Conservation (phyloP, 148 eudicot genomes). For the Silene latifolia region DNA sequence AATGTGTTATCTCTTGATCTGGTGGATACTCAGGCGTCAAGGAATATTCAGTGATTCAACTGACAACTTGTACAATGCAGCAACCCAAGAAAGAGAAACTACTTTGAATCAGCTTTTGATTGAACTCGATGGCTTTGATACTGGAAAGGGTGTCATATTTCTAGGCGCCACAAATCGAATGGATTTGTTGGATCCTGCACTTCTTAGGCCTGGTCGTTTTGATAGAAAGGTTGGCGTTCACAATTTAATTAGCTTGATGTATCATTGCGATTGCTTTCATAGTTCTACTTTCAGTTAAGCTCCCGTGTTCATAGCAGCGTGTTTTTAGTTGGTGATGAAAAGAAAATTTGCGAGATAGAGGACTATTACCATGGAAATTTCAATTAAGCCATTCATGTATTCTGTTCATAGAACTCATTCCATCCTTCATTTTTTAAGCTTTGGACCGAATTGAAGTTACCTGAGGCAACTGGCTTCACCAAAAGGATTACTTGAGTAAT, state of each 20-base stretch:
- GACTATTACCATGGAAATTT: not conserved
- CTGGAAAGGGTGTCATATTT: slow-evolving; percentile 95
- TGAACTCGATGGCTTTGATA: slow-evolving; percentile 95
- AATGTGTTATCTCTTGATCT: not conserved
- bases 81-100: slow-evolving; percentile 94
- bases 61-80: slow-evolving; percentile 62
- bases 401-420: not conserved
- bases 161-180: slow-evolving; percentile 90
- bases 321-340: not conserved
- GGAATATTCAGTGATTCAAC: slow-evolving; percentile 53
- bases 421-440: not conserved
- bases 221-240: slow-evolving; percentile 75
- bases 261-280: not conserved
- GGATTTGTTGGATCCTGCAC: slow-evolving; percentile 96
- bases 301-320: not conserved
- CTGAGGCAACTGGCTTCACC: not conserved
- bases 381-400: not conserved
- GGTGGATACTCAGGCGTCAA: slow-evolving; percentile 61
- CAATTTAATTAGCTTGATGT: not conserved
- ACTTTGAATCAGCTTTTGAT: slow-evolving; percentile 88
- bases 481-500: not conserved
- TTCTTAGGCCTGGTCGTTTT: slow-evolving; percentile 98
- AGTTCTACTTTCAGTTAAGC: not conserved
- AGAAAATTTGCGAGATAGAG: not conserved
- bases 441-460: not conserved